Evolutionary conservation across 2,329 filamentous ascomycete species (phyloP).

Genomic region (Westerdykella aurantiaca): DNA sequence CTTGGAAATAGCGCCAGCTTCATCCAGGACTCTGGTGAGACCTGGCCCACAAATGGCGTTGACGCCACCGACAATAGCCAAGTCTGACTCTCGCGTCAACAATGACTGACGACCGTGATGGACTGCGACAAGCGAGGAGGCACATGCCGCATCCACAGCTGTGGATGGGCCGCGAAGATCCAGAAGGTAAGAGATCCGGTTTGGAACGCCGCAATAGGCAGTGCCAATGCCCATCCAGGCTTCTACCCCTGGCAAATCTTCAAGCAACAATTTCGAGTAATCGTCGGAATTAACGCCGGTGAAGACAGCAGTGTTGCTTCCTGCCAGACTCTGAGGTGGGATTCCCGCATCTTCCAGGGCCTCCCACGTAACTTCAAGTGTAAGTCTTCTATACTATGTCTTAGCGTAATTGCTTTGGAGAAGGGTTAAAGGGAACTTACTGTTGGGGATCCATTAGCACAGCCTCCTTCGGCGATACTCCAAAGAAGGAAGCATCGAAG

Average conservation of each 20-base stretch:
- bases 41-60: conserved; percentile 32
- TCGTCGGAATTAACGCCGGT: conserved; percentile 27
- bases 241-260: conserved; percentile 36
- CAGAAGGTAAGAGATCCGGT: conserved; percentile 33
- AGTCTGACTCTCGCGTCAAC: conserved; percentile 17
- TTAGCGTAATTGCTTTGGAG: conserved; percentile 9
- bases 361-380: conserved; percentile 12
- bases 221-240: conserved; percentile 41
- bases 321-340: conserved; percentile 10
- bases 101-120: conserved; percentile 30
- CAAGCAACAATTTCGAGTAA: conserved; percentile 33
- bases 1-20: conserved; percentile 21
- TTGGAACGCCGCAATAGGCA: conserved; percentile 33
- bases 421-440: conserved; percentile 7
- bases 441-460: conserved; percentile 15
- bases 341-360: conserved; percentile 13
- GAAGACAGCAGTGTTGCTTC: conserved; percentile 21
- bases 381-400: conserved; percentile 10
- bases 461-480: conserved; percentile 12
- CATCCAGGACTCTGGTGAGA: conserved; percentile 26
- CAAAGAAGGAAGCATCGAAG: conserved; percentile 25
- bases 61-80: conserved; percentile 22
- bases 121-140: conserved; percentile 30
- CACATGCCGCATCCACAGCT: conserved; percentile 35
- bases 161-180: conserved; percentile 39